A percentile compares a stretch with the other conserved stretches of the same genome.
Conservation (phyloP, 2,329 filamentous ascomycete species). For the Beauveria sp. region DNA sequence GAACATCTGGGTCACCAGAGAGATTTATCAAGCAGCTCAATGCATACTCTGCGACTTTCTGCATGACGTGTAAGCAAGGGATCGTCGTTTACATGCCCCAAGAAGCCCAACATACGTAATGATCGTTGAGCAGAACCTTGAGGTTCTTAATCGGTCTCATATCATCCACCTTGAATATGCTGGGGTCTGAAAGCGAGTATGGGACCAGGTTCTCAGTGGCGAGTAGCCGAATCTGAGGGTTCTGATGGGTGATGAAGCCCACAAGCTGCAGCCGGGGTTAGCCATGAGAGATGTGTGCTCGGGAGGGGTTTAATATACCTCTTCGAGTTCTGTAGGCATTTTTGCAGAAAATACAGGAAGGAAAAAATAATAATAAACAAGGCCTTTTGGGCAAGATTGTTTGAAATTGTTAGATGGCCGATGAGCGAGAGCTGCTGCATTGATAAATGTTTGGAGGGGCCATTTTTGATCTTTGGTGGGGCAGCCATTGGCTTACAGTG, state of each 20-base stretch:
- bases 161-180: conserved; percentile 76
- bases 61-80: conserved; percentile 39
- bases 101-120: conserved; percentile 50
- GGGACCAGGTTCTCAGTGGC: conserved; percentile 82
- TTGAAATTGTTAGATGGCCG: background rate
- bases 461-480: conserved; percentile 10
- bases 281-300: background rate
- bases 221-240: conserved; percentile 80
- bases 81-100: background rate
- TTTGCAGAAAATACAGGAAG: conserved; percentile 17
- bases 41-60: conserved; percentile 90
- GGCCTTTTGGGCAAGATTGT: conserved; percentile 2
- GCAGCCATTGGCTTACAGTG: background rate
- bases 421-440: background rate
- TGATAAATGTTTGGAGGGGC: conserved; percentile 11
- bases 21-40: conserved; percentile 86
- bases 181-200: conserved; percentile 64
- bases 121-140: conserved; percentile 79
- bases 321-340: conserved; percentile 72
- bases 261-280: conserved; percentile 56
- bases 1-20: conserved; percentile 66
- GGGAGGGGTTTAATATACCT: conserved; percentile 40
- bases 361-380: conserved; percentile 8
- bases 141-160: conserved; percentile 76
- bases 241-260: conserved; percentile 86